Evolutionary conservation across 2,329 filamentous ascomycete species (phyloP).

Genomic region (Penicillium capsulatum): DNA sequence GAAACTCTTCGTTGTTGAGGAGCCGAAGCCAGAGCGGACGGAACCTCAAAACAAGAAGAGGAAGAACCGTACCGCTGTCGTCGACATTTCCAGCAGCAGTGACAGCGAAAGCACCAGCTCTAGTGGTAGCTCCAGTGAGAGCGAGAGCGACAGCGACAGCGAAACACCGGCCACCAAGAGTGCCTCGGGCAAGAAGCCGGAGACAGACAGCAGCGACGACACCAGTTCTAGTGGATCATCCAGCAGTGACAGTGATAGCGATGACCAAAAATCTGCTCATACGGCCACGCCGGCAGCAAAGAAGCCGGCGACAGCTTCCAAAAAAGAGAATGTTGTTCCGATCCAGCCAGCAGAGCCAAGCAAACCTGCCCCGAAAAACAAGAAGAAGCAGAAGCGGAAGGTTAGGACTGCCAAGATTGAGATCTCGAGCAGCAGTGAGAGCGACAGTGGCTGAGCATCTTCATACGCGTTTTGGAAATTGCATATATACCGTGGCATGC

Average conservation of each 20-base stretch:
- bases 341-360: slow-evolving; percentile 7
- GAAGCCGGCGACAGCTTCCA: slow-evolving; percentile 4
- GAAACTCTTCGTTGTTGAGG: slow-evolving; percentile 26
- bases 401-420: slow-evolving; percentile 21
- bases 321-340: slow-evolving; percentile 3
- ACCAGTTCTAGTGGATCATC: slow-evolving; percentile 16
- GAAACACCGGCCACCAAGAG: slow-evolving; percentile 12
- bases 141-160: slow-evolving; percentile 25
- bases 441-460: slow-evolving; percentile 20
- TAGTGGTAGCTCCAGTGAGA: slow-evolving; percentile 14
- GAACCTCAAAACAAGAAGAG: slow-evolving; percentile 33
- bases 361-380: slow-evolving; percentile 16
- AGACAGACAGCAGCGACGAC: slow-evolving; percentile 17
- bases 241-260: slow-evolving; percentile 22
- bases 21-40: slow-evolving; percentile 23
- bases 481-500: slow-evolving; percentile 17
- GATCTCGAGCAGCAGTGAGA: slow-evolving; percentile 24
- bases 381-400: slow-evolving; percentile 27
- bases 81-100: slow-evolving; percentile 43
- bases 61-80: slow-evolving; percentile 42
- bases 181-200: slow-evolving; percentile 10
- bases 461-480: slow-evolving; percentile 6
- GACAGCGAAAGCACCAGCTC: slow-evolving; percentile 32
- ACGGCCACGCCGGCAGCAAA: slow-evolving; percentile 7
- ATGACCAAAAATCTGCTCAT: slow-evolving; percentile 6